Percentiles rank a stretch among this genome's conserved stretches.
Evolutionary conservation across 2,329 filamentous ascomycete genomes (phyloP).

Genomic region (Septoria linicola): DNA sequence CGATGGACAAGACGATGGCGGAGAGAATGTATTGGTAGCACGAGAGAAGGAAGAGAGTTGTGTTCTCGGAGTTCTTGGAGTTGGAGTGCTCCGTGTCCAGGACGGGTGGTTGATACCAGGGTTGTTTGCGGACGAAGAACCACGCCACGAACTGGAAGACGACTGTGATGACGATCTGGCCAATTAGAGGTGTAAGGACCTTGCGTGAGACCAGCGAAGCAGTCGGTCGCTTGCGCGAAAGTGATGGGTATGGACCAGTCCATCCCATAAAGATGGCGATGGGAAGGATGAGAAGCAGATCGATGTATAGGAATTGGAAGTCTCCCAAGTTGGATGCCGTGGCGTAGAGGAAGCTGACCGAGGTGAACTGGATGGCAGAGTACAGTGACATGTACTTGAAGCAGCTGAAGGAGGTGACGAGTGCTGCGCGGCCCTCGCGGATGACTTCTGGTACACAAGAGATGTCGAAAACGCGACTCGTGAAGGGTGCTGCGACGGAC

Average conservation of each 20-base stretch:
- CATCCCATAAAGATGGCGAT: constrained; percentile 99
- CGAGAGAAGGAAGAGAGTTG: constrained; percentile 80
- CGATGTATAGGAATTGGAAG: constrained; percentile 97
- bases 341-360: constrained; percentile 93
- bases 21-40: constrained; percentile 95
- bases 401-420: constrained; percentile 98
- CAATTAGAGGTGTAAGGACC: constrained; percentile 82
- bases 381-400: constrained; percentile 99
- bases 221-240: constrained; percentile 83
- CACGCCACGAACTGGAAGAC: constrained; percentile 73
- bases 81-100: constrained; percentile 77
- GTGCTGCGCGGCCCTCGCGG: constrained; percentile 83
- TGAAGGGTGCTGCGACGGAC: constrained; percentile 96
- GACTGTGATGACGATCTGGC: constrained; percentile 82
- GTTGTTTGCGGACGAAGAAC: constrained; percentile 70
- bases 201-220: constrained; percentile 91
- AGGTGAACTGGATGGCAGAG: constrained; percentile 98
- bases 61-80: constrained; percentile 90
- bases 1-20: constrained; percentile 86
- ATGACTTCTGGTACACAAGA: constrained; percentile 93
- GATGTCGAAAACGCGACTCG: constrained; percentile 92
- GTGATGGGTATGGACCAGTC: constrained; percentile 75
- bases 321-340: constrained; percentile 92
- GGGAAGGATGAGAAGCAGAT: constrained; percentile 85
- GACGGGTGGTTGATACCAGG: constrained; percentile 83